Percentiles rank a stretch among this genome's conserved stretches.
These are phyloP conservation scores for Rosa chinensis DNA, from an alignment of 306 rosid species.

Conservation along the genomic window DNA sequence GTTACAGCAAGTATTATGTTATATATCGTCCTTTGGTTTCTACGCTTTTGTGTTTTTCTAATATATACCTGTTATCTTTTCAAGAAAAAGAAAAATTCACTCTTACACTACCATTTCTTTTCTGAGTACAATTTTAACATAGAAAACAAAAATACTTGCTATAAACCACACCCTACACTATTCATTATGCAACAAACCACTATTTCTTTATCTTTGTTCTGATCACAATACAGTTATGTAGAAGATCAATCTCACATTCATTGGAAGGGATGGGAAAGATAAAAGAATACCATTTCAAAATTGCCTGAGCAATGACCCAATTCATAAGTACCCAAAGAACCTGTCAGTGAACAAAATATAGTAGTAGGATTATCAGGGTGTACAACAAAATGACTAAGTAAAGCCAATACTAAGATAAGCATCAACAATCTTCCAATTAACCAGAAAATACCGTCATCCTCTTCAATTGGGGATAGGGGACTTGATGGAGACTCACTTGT, in stretches of 20 bases:
- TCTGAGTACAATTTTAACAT: background rate
- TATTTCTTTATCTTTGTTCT: background rate
- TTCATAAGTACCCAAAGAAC: slow-evolving; percentile 39
- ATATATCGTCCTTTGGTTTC: background rate
- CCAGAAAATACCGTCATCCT: slow-evolving; percentile 50
- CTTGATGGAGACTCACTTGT: slow-evolving; percentile 50
- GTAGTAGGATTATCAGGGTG: slow-evolving; percentile 26
- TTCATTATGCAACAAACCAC: background rate
- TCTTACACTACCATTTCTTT: background rate
- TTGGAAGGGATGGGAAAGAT: background rate
- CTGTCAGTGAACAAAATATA: slow-evolving; percentile 50
- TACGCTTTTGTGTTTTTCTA: background rate
- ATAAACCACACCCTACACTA: background rate
- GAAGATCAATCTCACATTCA: background rate
- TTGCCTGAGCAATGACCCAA: slow-evolving; percentile 34
- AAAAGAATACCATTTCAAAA: slow-evolving; percentile 54
- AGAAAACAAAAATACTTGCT: background rate
- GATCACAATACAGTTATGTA: background rate
- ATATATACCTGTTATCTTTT: background rate
- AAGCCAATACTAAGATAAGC: slow-evolving; percentile 18
- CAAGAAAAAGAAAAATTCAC: background rate
- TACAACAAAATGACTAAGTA: slow-evolving; percentile 16
- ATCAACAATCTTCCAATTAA: slow-evolving; percentile 22
- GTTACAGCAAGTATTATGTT: background rate
- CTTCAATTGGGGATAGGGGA: slow-evolving; percentile 52